Conservation (phyloP, 1,284 basidiomycete genomes). For the Ceratorhiza oryzae-sativae region DNA sequence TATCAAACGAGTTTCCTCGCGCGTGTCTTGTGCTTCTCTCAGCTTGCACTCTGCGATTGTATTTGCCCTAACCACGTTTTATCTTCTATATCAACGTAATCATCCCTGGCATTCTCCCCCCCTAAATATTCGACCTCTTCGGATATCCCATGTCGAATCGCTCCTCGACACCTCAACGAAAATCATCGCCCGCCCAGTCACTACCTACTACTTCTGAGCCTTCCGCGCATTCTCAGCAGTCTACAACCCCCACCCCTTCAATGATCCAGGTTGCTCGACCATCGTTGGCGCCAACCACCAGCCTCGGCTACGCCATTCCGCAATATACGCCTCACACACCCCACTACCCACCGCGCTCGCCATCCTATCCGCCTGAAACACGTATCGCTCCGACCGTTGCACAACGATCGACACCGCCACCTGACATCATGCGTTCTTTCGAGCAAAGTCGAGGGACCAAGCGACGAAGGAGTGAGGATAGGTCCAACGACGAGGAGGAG, state of each 20-base stretch:
- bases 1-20: constrained; percentile 26
- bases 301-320: not conserved
- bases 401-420: constrained; percentile 26
- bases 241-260: not conserved
- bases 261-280: constrained; percentile 35
- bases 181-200: not conserved
- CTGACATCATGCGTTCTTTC: constrained; percentile 25
- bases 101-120: not conserved
- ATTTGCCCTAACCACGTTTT: constrained; percentile 38
- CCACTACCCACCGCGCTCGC: constrained; percentile 3
- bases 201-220: constrained; percentile 1
- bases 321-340: not conserved
- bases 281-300: constrained; percentile 3
- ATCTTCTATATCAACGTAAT: constrained; percentile 32
- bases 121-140: constrained; percentile 21
- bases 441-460: constrained; percentile 14
- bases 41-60: constrained; percentile 7
- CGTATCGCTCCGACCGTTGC: not conserved
- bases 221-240: not conserved
- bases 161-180: constrained; percentile 23
- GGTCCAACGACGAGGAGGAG: constrained; percentile 18
- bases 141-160: constrained; percentile 36
- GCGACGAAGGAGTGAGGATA: constrained; percentile 14
- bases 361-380: not conserved
- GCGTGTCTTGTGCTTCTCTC: constrained; percentile 23